Conservation (phyloP, 2,329 filamentous ascomycete species). For the Fusarium annulatum region DNA sequence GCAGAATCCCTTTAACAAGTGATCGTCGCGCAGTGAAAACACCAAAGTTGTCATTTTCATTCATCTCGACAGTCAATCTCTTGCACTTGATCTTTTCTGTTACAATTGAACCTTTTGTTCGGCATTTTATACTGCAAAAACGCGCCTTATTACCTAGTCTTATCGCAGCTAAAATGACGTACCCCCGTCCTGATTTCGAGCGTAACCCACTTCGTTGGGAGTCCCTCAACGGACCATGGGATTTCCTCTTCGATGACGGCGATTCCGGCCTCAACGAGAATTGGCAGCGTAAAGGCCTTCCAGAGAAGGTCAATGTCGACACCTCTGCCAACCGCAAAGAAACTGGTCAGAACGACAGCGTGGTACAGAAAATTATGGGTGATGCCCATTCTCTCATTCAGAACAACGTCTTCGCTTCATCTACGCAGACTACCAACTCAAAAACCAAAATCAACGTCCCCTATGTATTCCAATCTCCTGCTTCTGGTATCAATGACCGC, state of each 20-base stretch:
- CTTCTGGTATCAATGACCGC: constrained; percentile 70
- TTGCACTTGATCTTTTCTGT: not conserved
- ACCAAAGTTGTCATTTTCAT: constrained; percentile 7
- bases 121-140: not conserved
- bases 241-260: constrained; percentile 73
- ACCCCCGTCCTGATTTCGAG: constrained; percentile 74
- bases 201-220: constrained; percentile 66
- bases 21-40: constrained; percentile 29
- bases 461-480: constrained; percentile 72
- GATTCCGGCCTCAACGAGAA: constrained; percentile 63
- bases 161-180: constrained; percentile 48
- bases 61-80: not conserved
- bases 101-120: constrained; percentile 1
- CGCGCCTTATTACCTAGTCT: not conserved
- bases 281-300: constrained; percentile 67
- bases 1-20: not conserved
- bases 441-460: constrained; percentile 70
- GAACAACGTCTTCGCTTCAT: constrained; percentile 54
- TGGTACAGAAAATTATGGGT: constrained; percentile 59
- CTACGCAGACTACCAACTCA: constrained; percentile 47
- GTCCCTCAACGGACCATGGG: constrained; percentile 72
- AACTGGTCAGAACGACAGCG: constrained; percentile 48
- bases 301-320: constrained; percentile 52
- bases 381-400: constrained; percentile 60
- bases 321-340: constrained; percentile 42